Percentiles rank a stretch among this genome's conserved stretches.
These are phyloP conservation scores for Ogataea naganishii DNA, from an alignment of 805 yeast genomes.

Conservation along the genomic window DNA sequence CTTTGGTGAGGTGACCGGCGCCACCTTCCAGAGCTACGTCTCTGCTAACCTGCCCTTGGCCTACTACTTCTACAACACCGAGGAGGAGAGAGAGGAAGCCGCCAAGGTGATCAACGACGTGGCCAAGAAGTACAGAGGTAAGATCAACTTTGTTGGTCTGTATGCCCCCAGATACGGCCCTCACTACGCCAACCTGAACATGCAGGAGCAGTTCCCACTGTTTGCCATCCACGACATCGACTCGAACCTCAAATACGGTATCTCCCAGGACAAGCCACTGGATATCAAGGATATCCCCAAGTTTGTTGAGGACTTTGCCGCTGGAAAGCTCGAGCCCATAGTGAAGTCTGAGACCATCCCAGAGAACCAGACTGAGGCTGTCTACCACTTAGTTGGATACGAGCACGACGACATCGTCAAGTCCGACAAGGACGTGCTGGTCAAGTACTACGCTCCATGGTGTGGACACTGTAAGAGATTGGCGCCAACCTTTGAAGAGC, in stretches of 20 bases:
- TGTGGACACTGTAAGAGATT: conserved; percentile 93
- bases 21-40: conserved; percentile 70
- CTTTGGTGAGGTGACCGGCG: conserved; percentile 81
- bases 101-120: conserved; percentile 44
- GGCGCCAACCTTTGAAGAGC: conserved; percentile 82
- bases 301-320: conserved; percentile 55
- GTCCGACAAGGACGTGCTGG: conserved; percentile 64
- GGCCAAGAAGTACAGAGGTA: conserved; percentile 72
- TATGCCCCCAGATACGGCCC: conserved; percentile 73
- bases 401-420: conserved; percentile 64
- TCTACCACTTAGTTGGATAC: conserved; percentile 71
- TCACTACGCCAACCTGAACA: conserved; percentile 81
- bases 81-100: conserved; percentile 55
- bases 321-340: conserved; percentile 60
- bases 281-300: conserved; percentile 44
- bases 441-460: conserved; percentile 96
- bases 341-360: conserved; percentile 86
- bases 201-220: conserved; percentile 82
- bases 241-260: conserved; percentile 68
- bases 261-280: conserved; percentile 48
- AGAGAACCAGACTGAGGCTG: conserved; percentile 62
- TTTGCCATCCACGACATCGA: conserved; percentile 75
- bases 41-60: conserved; percentile 69
- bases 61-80: conserved; percentile 73
- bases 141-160: conserved; percentile 79